A percentile compares a stretch with the other conserved stretches of the same genome.
phyloP scores from a whole-genome alignment of 345 rosid species.

The Psidium guajava region DNA sequence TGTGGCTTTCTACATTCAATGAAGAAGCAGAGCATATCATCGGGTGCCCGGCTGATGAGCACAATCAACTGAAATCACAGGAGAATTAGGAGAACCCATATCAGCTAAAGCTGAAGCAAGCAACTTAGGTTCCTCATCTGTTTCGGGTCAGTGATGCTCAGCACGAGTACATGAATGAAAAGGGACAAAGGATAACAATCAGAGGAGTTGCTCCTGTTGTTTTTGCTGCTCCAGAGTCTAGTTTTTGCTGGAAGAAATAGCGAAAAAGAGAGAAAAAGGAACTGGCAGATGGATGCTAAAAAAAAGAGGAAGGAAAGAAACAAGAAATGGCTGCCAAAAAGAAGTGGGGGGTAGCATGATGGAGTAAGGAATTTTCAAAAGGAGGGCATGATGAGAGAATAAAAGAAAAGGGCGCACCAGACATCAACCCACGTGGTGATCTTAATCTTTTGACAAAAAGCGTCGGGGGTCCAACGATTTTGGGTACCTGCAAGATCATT shows the following conservation, averaged over 20 bases:
- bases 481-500: too few species aligned
- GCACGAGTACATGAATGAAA: constrained; percentile 74
- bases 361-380: too few species aligned
- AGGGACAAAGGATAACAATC: constrained; percentile 79
- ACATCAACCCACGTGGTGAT: too few species aligned
- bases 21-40: constrained; percentile 67
- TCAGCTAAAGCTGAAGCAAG: constrained; percentile 61
- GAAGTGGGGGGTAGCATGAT: too few species aligned
- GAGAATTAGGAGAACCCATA: constrained; percentile 41
- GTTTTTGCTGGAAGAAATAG: constrained; percentile 63
- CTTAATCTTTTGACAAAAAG: too few species aligned
- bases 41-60: constrained; percentile 82
- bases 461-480: too few species aligned
- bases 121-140: constrained; percentile 72
- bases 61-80: constrained; percentile 57
- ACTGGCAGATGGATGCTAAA: too few species aligned
- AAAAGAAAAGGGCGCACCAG: too few species aligned
- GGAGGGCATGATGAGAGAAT: too few species aligned
- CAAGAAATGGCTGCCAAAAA: too few species aligned
- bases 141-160: constrained; percentile 63
- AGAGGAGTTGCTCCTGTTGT: constrained; percentile 59
- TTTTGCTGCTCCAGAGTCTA: constrained; percentile 70
- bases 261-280: constrained; percentile 52
- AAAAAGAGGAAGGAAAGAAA: too few species aligned
- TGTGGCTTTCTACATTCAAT: constrained; percentile 70